These are phyloP conservation scores for Fimicolochytrium jonesii DNA, from an alignment of 192 early-diverging fungal species.

Conservation along the genomic window DNA sequence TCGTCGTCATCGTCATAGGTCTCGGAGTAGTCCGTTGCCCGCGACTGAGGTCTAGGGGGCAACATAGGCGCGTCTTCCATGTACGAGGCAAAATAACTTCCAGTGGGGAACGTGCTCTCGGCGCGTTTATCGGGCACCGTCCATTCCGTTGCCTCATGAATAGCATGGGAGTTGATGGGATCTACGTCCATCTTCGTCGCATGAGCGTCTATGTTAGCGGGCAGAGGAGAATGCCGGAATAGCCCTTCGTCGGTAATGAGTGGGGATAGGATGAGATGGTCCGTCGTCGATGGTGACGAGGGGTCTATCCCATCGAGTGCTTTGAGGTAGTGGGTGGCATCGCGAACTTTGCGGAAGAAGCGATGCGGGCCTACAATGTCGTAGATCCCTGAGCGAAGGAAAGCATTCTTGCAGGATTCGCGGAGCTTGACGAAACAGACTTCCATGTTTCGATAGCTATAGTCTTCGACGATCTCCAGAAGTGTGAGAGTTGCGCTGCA, in stretches of 20 bases:
- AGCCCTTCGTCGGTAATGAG: too few relatives aligned
- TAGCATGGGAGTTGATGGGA: too few relatives aligned
- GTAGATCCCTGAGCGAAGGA: slow-evolving; percentile 68
- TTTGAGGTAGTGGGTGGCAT: slow-evolving; percentile 40
- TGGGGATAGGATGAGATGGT: too few relatives aligned
- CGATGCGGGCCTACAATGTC: slow-evolving; percentile 56
- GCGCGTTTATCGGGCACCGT: slow-evolving; percentile 13
- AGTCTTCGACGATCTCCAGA: slow-evolving; percentile 84
- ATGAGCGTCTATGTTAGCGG: too few relatives aligned
- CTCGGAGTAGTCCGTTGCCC: too few relatives aligned
- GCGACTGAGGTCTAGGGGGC: too few relatives aligned
- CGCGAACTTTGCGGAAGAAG: slow-evolving; percentile 65
- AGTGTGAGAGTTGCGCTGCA: slow-evolving; percentile 77
- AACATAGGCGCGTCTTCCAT: slow-evolving; percentile 9
- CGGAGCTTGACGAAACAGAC: slow-evolving; percentile 91
- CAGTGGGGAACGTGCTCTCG: slow-evolving; percentile 2
- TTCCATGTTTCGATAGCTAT: slow-evolving; percentile 70
- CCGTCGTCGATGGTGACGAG: too few relatives aligned
- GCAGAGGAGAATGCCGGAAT: too few relatives aligned
- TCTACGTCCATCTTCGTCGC: too few relatives aligned
- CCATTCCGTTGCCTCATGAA: slow-evolving; percentile 8
- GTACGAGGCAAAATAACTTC: slow-evolving; percentile 16
- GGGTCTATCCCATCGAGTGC: neutral
- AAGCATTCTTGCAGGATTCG: slow-evolving; percentile 62
- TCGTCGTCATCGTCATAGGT: too few relatives aligned